Percentiles rank a stretch among this genome's conserved stretches.
These are phyloP conservation scores for Prunus mume DNA, from an alignment of 306 rosid genomes.

Conservation along the genomic window DNA sequence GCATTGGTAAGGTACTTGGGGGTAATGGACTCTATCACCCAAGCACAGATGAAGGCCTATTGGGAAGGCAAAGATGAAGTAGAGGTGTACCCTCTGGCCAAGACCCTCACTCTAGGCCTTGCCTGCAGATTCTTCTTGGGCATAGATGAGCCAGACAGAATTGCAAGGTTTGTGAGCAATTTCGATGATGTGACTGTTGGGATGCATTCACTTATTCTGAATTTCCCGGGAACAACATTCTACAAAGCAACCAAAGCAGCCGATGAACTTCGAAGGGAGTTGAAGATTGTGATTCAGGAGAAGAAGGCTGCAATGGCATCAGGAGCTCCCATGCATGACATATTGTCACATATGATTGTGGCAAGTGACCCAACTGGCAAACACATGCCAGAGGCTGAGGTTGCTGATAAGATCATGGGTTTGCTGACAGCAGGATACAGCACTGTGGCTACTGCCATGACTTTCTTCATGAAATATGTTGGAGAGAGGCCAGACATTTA, in stretches of 20 bases:
- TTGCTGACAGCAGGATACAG: conserved; percentile 49
- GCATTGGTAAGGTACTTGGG: conserved; percentile 52
- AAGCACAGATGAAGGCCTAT: conserved; percentile 39
- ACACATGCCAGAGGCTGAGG: conserved; percentile 56
- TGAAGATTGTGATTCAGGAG: conserved; percentile 40
- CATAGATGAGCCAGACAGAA: conserved; percentile 29
- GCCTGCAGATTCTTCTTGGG: conserved; percentile 51
- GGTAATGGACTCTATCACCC: conserved; percentile 42
- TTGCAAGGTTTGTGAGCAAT: conserved; percentile 24
- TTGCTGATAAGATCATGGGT: conserved; percentile 61
- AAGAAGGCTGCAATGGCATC: conserved; percentile 50
- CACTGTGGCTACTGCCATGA: conserved; percentile 52
- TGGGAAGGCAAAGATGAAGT: conserved; percentile 53
- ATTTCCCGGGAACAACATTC: conserved; percentile 52
- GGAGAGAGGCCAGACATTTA: conserved; percentile 53
- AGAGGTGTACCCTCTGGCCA: conserved; percentile 43
- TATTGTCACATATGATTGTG: conserved; percentile 50
- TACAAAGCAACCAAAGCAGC: conserved; percentile 45
- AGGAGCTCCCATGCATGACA: conserved; percentile 44
- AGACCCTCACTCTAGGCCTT: conserved; percentile 39
- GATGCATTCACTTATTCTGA: conserved; percentile 43
- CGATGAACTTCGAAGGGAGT: conserved; percentile 38
- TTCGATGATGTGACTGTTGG: conserved; percentile 49
- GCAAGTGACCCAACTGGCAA: conserved; percentile 48
- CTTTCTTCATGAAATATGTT: conserved; percentile 67